phyloP scores from a whole-genome alignment of 2,329 filamentous ascomycete species.

The Fusarium goolgardi region DNA sequence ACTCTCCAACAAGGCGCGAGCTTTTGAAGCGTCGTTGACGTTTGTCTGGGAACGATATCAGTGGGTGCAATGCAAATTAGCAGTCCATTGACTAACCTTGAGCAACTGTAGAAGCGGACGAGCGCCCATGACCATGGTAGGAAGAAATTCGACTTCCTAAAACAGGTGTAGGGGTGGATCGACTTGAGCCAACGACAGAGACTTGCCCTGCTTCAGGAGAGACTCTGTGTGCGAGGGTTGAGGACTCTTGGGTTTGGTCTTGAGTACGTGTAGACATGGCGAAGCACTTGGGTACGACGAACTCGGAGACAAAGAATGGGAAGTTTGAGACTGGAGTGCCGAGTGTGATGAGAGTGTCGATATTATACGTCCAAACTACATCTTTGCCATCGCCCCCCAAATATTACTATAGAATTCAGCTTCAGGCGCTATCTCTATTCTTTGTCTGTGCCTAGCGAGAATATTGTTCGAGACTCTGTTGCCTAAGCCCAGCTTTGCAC shows the following conservation, averaged over 20 bases:
- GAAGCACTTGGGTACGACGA: neutral
- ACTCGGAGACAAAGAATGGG: neutral
- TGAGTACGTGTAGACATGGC: neutral
- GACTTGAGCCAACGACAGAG: neutral
- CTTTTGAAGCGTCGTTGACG: neutral
- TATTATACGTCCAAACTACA: neutral
- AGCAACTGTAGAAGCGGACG: neutral
- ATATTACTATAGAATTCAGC: neutral
- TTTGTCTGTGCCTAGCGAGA: neutral
- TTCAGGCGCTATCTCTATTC: neutral
- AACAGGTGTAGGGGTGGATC: neutral
- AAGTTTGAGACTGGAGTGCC: neutral
- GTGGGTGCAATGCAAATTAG: neutral
- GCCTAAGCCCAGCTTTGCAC: fast-evolving
- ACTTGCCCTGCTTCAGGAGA: neutral
- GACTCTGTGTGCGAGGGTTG: neutral
- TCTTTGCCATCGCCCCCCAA: neutral
- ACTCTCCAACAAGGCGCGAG: neutral
- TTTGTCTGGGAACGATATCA: neutral
- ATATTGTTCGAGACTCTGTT: neutral
- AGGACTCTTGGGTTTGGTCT: neutral
- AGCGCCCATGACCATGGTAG: neutral
- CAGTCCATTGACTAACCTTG: neutral
- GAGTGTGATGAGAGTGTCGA: neutral
- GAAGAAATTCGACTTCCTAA: neutral